Base-by-base conservation (phyloP, 2,329 filamentous ascomycete species). In the Colletotrichum gloeosporioides region DNA sequence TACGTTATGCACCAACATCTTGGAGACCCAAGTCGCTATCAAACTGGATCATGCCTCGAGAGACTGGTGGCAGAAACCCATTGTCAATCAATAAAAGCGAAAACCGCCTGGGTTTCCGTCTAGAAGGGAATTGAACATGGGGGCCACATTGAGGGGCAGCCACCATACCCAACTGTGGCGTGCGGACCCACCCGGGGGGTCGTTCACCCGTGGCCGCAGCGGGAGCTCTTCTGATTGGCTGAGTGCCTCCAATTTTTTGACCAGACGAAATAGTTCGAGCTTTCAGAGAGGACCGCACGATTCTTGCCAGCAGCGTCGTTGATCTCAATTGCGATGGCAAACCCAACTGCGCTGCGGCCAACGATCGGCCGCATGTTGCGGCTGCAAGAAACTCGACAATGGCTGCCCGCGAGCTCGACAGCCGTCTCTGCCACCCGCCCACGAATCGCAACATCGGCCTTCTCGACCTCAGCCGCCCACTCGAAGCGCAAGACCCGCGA, bases 401-500 rank as follows among this genome's bases (percentile, higher is more conserved):
- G 61, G 65, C 39, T 77, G 25, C 61, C 71, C 22, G 22, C 66
- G 49, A 70, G 59, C 16, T 36, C 65, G 8, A 32, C 59, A 36
- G 31, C 53, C 22, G 31, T 44, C 25, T 18, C 67, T 13, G 9
- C 59, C 31, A 18, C 68, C 22, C 57, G 44, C 31, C 76, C 74
- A 69, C 78, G 63, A 67, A 27, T 53, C 53, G 32, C 75, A 27
- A 74, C 73, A 10, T 81, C 82, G 32, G 75, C 82, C 78, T 90
- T 92, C 84, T 91, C 92, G 66, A 93, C 91, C 74, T 90, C 90
- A 68, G 85, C 85, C 78, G 86, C 84, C 78, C 87, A 86, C 79
- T 88, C 85, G 79, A 86, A 87, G 81, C 87, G 87, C 84, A 87
- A 86, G 82, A 89, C 87, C 77, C 92, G 92, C 82, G 96, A 98